phyloP scores from a whole-genome alignment of 2,329 filamentous ascomycete species.

The Xylaria arbuscula region DNA sequence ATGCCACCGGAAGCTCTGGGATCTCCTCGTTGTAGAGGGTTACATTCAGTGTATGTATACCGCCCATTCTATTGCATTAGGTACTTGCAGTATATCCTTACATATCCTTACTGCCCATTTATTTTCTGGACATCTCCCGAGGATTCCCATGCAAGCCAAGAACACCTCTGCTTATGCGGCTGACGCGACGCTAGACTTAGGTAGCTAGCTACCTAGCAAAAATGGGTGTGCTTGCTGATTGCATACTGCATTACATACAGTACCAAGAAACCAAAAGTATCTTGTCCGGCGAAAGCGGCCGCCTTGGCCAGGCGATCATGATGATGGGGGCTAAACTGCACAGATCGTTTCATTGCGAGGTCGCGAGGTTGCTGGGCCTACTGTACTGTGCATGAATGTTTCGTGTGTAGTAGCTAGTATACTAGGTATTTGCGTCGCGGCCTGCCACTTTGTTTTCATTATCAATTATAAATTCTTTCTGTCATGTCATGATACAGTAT shows the following conservation, averaged over 20 bases:
- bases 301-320: not conserved
- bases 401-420: too few species aligned
- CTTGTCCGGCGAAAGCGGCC: constrained; percentile 9
- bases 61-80: too few species aligned
- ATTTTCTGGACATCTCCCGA: constrained; percentile 14
- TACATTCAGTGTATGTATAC: not conserved
- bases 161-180: constrained; percentile 15
- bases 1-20: constrained; percentile 19
- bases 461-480: too few species aligned
- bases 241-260: too few species aligned
- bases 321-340: constrained; percentile 8
- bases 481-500: too few species aligned
- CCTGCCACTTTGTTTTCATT: too few species aligned
- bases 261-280: too few species aligned
- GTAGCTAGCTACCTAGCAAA: not conserved
- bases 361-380: not conserved
- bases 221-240: too few species aligned
- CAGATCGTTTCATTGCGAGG: constrained; percentile 11
- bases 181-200: constrained; percentile 21
- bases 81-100: not conserved
- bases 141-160: constrained; percentile 30
- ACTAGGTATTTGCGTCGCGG: too few species aligned
- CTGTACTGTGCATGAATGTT: not conserved
- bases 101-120: not conserved
- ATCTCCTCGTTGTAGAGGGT: not conserved